Base-by-base conservation (phyloP, 257 asterid genomes). In the Striga asiatica region DNA sequence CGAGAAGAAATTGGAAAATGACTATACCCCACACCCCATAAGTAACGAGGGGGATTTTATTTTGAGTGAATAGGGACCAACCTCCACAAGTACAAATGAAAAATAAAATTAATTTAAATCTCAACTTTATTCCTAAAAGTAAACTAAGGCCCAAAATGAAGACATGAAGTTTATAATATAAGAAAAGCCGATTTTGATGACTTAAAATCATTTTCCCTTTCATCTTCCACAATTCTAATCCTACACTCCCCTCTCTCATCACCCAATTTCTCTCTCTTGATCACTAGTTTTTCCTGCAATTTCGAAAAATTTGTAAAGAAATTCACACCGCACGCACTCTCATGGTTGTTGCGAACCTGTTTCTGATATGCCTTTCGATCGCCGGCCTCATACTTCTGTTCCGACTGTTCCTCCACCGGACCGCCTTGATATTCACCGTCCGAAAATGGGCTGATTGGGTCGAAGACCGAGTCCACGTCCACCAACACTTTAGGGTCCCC, bases 401-500 rank as follows among this genome's bases (percentile, higher is more conserved):
- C 54, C 78, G 93, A 49, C 78, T 70, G 18, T 71, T 84, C 11
- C 62, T 84, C 6, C 76, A 81, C 56, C 78, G 81, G 55, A 88
- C 94, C 1, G 89, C 89, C 28, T 75, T 88, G n/a, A 81, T 88
- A 3, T 72, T 51, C 7, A 76, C 66, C 37, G 65, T 76, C 16
- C 58, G 92, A 17, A 78, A 64, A 58, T 76, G 77, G 74, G 50
- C 23, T 5, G 72, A 71, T 14, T 81, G 85, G 83, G 19, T 84
- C 3, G 81, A 69, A 19, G 88, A 84, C 58, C 73, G 74, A 48
- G 61, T 84, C 56, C 96, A 88, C 51, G 83, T 76, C 29, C 85
- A 81, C 65, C 94, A 87, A 18, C 75, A 66, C 65, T 70, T 77
- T 18, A 79, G 53, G 49, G 82, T 82, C 16, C 86, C 95, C 27